Base-by-base conservation (phyloP, 1,139 yeast genomes). In the Sugiyamaella castrensis region DNA sequence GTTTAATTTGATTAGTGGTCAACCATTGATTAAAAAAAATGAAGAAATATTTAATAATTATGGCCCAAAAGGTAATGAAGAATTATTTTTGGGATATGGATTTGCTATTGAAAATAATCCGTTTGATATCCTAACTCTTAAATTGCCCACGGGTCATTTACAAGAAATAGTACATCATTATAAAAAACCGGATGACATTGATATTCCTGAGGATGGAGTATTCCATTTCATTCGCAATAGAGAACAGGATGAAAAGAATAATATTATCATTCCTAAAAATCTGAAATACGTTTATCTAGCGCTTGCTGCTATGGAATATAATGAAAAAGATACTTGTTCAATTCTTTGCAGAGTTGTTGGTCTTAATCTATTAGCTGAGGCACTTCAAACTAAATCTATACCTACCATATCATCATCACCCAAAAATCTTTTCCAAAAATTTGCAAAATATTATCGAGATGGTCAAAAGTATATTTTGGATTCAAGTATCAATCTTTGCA, bases 1-100 rank as follows among this genome's bases (percentile, higher is more conserved):
- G 2, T 66, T 70, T 44, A 50, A 60, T 6, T 58, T 69, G 28
- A 65, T 65, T 11, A 48, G 67, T 0, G 55, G 57, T 1, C 59
- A 60, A 26, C n/a, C n/a, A n/a, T 38, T 32, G 0, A 46, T 60
- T 3, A 53, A 49, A 1, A 57, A 57, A 8, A 82, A 80, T 0
- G 61, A 63, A 4, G 84, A 87, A 60, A 58, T 88, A 1, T 83
- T 67, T 64, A 88, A 89, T 64, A 88, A 87, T 65, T 89, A 91
- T 65, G 98, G 98, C 1, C 79, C 82, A 52, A 89, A 88, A 63
- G 84, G 94, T 0, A 89, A 89, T 61, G 88, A 85, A 60, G 96
- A 87, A 57, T 71, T 84, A 24, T 56, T 77, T 31, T 59, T 69
- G 33, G 77, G 77, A 2, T 77, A 77, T 58, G 97, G 96, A 0